phyloP scores from a whole-genome alignment of 1,139 yeast genomes.

The Yamadazyma songkhlaensis region DNA sequence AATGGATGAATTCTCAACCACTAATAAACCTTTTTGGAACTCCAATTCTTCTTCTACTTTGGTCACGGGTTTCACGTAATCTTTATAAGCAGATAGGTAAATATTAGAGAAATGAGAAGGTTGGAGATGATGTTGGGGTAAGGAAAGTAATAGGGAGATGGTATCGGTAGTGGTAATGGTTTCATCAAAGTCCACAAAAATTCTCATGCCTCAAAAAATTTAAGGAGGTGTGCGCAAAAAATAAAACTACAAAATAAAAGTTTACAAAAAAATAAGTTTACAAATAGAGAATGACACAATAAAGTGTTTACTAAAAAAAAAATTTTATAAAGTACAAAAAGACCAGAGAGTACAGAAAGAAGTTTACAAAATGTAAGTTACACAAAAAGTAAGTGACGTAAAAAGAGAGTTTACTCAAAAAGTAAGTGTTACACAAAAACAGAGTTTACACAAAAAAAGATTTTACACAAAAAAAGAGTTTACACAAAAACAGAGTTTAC shows the following conservation, averaged over 20 bases:
- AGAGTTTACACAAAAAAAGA: no score
- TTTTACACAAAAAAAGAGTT: neutral
- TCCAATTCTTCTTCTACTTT: constrained; percentile 29
- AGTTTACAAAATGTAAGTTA: no score
- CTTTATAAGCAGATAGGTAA: constrained; percentile 39
- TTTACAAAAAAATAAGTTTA: no score
- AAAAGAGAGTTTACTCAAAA: no score
- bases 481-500: neutral
- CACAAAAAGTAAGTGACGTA: no score
- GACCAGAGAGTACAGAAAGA: no score
- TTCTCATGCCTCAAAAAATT: neutral
- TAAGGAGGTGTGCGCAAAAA: no score
- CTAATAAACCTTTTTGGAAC: constrained; percentile 44
- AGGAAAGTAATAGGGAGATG: constrained; percentile 46
- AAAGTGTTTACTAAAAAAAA: no score
- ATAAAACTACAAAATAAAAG: no score
- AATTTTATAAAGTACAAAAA: no score
- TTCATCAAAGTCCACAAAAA: constrained; percentile 66
- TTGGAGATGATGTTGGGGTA: constrained; percentile 44
- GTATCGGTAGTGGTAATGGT: constrained; percentile 63
- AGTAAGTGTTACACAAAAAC: no score
- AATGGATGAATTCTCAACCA: constrained; percentile 53
- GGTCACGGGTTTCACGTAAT: constrained; percentile 19
- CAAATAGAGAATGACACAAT: no score
- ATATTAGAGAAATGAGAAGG: constrained; percentile 45